Evolutionary conservation across 257 asterid species (phyloP), one percentile per base, ranked within the genome.

Genomic region (Ligustrum vulgare): DNA sequence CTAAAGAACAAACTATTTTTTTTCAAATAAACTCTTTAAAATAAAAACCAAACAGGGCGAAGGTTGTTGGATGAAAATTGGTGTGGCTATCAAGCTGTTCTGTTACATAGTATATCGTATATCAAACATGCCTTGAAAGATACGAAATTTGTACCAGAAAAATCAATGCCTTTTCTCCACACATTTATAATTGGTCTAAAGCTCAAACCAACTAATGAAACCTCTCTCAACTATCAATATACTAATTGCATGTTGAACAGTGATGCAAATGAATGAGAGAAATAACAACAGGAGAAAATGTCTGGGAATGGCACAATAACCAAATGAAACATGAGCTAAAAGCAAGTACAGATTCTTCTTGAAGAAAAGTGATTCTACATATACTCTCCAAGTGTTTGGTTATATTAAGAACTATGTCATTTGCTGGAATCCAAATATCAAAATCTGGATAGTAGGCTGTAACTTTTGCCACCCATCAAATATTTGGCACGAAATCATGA

Each of bases 401-500:
- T 41, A 10, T 41, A 41, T 41, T 41, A 39, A 37, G 45, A 39
- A 39, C 60, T n/a, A 54, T 54, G 63, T 20, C 64, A 60, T 25
- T 60, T 23, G 67, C 35, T 60, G 1, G 67, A 60, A 25, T 8
- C 66, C 8, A 23, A 2, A 23, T 5, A 10, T 22, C 34, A 60
- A 28, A 28, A 15, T 41, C 16, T 2, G 49, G 49, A 41, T 11
- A 0, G 35, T 8, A 2, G 34, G 67, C 34, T 25, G 67, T 35
- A 60, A 60, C 4, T 23, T 60, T 25, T 11, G 34, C 7, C 18
- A 12, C 33, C 64, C 32, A 12, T 9, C 67, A 60, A 60, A 23
- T 60, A 35, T 60, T 25, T 3, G 35, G 34, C 33, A 23, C 0
- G 15, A 49, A 70, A 74, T 78, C 72, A 81, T 65, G 75, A 78